These are phyloP conservation scores for Colletotrichum graminicola DNA, from an alignment of 2,329 filamentous ascomycete genomes.

Conservation along the genomic window DNA sequence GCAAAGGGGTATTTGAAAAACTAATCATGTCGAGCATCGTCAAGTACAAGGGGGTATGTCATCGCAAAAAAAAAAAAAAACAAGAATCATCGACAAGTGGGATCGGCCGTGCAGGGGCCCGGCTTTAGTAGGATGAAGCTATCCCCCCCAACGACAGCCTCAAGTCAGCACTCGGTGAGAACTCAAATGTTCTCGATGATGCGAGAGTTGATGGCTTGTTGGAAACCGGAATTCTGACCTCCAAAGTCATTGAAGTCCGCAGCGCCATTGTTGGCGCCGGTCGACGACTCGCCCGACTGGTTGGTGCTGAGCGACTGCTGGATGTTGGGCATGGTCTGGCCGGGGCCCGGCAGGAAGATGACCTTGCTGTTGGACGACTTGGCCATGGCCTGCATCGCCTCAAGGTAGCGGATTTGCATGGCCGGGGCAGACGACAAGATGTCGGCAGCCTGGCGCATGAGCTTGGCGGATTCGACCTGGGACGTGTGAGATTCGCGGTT, in stretches of 20 bases:
- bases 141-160: constrained; percentile 30
- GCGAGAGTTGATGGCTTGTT: constrained; percentile 83
- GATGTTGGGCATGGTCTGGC: constrained; percentile 67
- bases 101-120: constrained; percentile 17
- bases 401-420: constrained; percentile 98
- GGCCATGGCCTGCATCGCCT: constrained; percentile 99
- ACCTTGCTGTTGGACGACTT: constrained; percentile 92
- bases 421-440: constrained; percentile 92
- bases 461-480: constrained; percentile 89
- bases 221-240: constrained; percentile 72
- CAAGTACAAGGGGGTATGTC: constrained; percentile 16
- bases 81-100: constrained; percentile 15
- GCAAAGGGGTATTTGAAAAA: constrained; percentile 36
- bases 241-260: constrained; percentile 62
- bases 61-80: constrained; percentile 2
- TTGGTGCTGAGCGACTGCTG: constrained; percentile 58
- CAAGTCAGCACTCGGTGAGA: constrained; percentile 41
- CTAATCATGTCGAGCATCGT: constrained; percentile 32
- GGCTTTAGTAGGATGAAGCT: constrained; percentile 40
- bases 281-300: constrained; percentile 48
- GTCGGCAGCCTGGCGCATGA: constrained; percentile 94
- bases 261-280: constrained; percentile 55
- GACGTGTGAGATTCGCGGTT: constrained; percentile 23
- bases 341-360: constrained; percentile 79
- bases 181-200: constrained; percentile 87